Percentiles rank a stretch among this genome's conserved stretches.
phyloP scores from a whole-genome alignment of 257 asterid species.

The Solanum pimpinellifolium region DNA sequence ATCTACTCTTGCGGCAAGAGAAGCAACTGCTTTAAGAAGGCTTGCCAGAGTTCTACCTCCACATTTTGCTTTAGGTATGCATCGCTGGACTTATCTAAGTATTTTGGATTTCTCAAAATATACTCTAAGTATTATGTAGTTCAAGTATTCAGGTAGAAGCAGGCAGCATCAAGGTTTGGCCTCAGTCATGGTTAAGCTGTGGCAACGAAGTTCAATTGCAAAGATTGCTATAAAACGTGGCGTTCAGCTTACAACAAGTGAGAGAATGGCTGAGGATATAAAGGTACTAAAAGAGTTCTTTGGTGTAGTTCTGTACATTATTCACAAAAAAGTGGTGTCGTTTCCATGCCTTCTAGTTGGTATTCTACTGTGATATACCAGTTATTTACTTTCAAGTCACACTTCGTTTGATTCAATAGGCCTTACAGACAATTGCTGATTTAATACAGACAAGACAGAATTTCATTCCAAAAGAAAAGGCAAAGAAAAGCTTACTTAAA shows the following conservation, averaged over 20 bases:
- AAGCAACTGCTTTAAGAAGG: conserved; percentile 76
- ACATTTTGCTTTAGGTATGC: conserved; percentile 86
- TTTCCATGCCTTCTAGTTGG: not conserved
- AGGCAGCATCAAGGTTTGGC: conserved; percentile 98
- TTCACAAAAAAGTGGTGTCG: not conserved
- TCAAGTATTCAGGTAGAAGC: conserved; percentile 69
- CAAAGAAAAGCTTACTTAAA: not conserved
- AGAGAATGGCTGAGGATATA: conserved; percentile 97
- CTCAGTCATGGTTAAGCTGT: conserved; percentile 78
- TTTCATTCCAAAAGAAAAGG: not conserved
- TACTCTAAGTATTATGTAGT: not conserved
- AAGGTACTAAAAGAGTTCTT: conserved; percentile 40
- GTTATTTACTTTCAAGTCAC: not conserved
- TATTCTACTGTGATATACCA: not conserved
- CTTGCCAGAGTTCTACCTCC: conserved; percentile 88
- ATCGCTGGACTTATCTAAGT: not conserved
- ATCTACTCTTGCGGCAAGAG: conserved; percentile 50
- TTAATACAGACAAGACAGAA: not conserved
- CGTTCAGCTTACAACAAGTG: conserved; percentile 94
- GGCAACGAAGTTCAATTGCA: conserved; percentile 87
- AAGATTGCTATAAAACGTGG: conserved; percentile 92
- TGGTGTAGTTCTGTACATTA: not conserved
- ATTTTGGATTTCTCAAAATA: not conserved
- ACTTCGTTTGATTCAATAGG: not conserved
- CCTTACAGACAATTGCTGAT: not conserved